Evolutionary conservation across 2,329 filamentous ascomycete genomes (phyloP).

Genomic region (Pseudocercospora fijiensis): DNA sequence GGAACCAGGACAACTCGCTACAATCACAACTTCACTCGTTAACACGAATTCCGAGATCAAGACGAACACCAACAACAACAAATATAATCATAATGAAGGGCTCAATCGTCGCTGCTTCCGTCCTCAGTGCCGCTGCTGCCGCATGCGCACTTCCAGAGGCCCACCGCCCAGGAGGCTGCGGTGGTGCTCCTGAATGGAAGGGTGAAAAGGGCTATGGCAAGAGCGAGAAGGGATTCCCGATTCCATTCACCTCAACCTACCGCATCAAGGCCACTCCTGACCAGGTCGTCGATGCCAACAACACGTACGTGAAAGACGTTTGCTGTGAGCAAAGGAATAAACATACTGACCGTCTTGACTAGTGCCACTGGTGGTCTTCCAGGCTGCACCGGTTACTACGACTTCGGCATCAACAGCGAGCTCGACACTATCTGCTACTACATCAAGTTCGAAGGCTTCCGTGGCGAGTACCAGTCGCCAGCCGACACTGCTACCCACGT

Average conservation of each 20-base stretch:
- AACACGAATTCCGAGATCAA: not conserved
- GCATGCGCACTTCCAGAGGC: slow-evolving; percentile 21
- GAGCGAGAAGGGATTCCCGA: slow-evolving; percentile 19
- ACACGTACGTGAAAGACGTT: slow-evolving; percentile 12
- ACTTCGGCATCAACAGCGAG: slow-evolving; percentile 54
- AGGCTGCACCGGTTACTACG: slow-evolving; percentile 51
- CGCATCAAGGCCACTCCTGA: slow-evolving; percentile 50
- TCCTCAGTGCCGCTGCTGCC: slow-evolving; percentile 21
- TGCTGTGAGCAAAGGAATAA: slow-evolving; percentile 2
- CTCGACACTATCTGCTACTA: slow-evolving; percentile 50
- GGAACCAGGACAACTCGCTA: slow-evolving; percentile 16
- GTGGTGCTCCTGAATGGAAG: slow-evolving; percentile 11
- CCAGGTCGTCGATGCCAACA: slow-evolving; percentile 50
- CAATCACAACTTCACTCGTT: slow-evolving; percentile 9
- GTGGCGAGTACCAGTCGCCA: slow-evolving; percentile 52
- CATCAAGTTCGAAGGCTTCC: slow-evolving; percentile 53
- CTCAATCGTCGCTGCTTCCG: slow-evolving; percentile 21
- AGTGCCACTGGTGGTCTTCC: not conserved
- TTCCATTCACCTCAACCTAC: slow-evolving; percentile 52
- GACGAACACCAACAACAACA: slow-evolving; percentile 6
- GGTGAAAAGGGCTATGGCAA: slow-evolving; percentile 15
- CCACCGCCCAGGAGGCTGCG: slow-evolving; percentile 7
- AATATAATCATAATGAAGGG: slow-evolving; percentile 28
- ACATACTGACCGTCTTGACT: not conserved
- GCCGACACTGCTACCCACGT: slow-evolving; percentile 57